Conservation (phyloP, 306 rosid species). For the Psophocarpus tetragonolobus region DNA sequence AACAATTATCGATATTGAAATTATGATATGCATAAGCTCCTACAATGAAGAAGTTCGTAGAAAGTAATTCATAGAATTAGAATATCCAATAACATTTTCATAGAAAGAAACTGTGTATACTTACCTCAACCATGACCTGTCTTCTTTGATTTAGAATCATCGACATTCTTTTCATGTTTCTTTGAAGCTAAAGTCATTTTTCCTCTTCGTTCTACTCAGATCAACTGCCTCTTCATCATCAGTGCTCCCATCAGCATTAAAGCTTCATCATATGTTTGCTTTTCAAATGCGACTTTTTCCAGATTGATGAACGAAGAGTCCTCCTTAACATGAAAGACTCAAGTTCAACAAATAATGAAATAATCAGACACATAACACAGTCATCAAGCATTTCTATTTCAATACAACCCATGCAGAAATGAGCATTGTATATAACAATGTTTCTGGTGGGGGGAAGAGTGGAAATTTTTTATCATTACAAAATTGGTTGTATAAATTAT, state of each 20-base stretch:
- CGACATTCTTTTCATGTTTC: slow-evolving; percentile 52
- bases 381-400: background rate
- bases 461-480: background rate
- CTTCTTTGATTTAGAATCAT: slow-evolving; percentile 62
- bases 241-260: slow-evolving; percentile 55
- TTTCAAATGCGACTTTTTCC: background rate
- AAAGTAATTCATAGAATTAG: slow-evolving; percentile 3
- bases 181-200: slow-evolving; percentile 39
- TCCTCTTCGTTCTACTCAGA: slow-evolving; percentile 47
- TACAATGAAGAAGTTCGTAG: background rate
- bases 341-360: slow-evolving; percentile 7
- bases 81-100: slow-evolving; percentile 6
- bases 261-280: slow-evolving; percentile 19
- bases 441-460: background rate
- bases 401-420: background rate
- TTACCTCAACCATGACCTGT: slow-evolving; percentile 88
- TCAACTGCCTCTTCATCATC: slow-evolving; percentile 61
- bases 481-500: background rate
- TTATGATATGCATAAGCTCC: background rate
- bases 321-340: background rate
- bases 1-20: background rate
- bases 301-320: background rate
- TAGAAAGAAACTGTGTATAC: background rate
- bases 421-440: too few relatives aligned
- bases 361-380: background rate